phyloP scores from a whole-genome alignment of 176 grass and related monocot species.

The Cenchrus fungigraminus region DNA sequence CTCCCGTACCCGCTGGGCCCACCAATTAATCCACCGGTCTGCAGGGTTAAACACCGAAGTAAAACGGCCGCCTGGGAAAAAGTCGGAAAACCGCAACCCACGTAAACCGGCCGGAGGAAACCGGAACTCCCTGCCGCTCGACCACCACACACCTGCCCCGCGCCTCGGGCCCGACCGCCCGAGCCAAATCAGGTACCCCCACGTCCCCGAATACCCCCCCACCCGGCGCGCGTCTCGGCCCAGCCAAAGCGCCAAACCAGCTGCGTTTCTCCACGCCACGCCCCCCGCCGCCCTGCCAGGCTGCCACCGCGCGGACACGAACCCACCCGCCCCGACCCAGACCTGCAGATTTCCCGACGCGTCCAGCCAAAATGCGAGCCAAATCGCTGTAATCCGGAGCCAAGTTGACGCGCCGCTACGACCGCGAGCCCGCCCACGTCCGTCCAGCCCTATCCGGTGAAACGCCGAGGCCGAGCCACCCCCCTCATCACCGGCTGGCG shows the following conservation, averaged over 20 bases:
- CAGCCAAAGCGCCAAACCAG: not conserved
- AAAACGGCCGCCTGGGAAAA: too few species aligned
- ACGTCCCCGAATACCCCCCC: not conserved
- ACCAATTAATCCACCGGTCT: too few species aligned
- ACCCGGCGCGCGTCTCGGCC: not conserved
- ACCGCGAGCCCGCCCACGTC: not conserved
- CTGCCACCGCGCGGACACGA: not conserved
- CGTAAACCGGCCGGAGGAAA: too few species aligned
- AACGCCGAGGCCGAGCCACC: not conserved
- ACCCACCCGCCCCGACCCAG: not conserved
- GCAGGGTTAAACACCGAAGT: too few species aligned
- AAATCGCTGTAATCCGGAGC: not conserved
- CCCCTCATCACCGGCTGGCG: not conserved
- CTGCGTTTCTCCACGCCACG: not conserved
- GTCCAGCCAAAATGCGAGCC: not conserved
- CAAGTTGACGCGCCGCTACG: not conserved
- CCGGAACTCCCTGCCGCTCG: not conserved
- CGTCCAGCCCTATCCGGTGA: slow-evolving; percentile 32
- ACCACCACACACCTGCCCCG: not conserved
- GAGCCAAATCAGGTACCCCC: slow-evolving; percentile 20
- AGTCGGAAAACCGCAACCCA: too few species aligned
- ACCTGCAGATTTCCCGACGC: not conserved
- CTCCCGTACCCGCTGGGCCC: too few species aligned
- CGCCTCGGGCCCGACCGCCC: not conserved
- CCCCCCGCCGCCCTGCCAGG: too few species aligned